Conservation (phyloP, 78 protist species). For the Dictyostelium purpureum region DNA sequence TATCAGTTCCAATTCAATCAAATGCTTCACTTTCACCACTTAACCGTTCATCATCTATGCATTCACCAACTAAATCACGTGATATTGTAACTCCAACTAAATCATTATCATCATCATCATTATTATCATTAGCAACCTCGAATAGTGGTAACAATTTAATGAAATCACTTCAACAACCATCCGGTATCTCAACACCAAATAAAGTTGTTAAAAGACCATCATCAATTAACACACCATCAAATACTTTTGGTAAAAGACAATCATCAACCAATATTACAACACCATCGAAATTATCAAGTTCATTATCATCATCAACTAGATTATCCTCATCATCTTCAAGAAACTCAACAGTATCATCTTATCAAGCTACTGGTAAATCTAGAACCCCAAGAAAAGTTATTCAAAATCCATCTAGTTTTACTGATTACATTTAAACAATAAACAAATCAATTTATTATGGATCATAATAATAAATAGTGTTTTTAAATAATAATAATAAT, state of each 20-base stretch:
- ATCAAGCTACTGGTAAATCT: constrained; percentile 24
- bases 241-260: neutral
- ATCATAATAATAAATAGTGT: too few relatives aligned
- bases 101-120: constrained; percentile 28
- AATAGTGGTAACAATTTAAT: neutral
- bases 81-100: neutral
- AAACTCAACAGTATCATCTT: neutral
- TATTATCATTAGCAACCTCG: neutral
- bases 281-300: neutral
- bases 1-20: neutral
- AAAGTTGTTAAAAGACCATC: too few relatives aligned
- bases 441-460: too few relatives aligned
- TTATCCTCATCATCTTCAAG: neutral
- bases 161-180: too few relatives aligned
- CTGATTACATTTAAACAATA: constrained; percentile 59
- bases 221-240: constrained; percentile 21
- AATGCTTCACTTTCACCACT: neutral
- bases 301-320: neutral
- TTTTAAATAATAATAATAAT: too few relatives aligned
- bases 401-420: constrained; percentile 19
- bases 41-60: neutral
- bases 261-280: neutral
- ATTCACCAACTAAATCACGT: neutral
- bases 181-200: constrained; percentile 4
- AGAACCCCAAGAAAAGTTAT: constrained; percentile 69